phyloP scores from a whole-genome alignment of 106 monocot species.

The Posidonia australis region DNA sequence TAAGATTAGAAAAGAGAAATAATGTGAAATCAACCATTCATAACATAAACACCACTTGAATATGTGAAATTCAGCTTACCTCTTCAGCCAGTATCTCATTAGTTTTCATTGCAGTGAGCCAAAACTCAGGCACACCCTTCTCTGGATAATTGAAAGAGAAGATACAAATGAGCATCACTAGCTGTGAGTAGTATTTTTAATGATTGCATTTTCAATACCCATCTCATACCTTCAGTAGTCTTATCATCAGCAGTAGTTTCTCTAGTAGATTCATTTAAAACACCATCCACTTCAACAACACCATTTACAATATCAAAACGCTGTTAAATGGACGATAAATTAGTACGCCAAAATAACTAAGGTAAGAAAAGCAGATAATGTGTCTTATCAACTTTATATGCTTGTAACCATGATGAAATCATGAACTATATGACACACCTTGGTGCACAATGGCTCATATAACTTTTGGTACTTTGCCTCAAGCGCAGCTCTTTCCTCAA shows the following conservation, averaged over 20 bases:
- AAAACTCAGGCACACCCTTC: slow-evolving; percentile 23
- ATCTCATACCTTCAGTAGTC: slow-evolving; percentile 5
- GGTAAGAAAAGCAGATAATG: not conserved
- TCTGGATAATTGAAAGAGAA: slow-evolving; percentile 3
- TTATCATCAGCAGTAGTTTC: slow-evolving; percentile 7
- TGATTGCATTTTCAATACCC: not conserved
- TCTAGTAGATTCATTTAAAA: not conserved
- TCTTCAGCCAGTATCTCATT: slow-evolving; percentile 21
- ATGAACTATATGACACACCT: slow-evolving; percentile 4
- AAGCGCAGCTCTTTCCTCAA: slow-evolving; percentile 19
- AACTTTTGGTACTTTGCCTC: slow-evolving; percentile 21
- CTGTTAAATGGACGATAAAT: slow-evolving; percentile 2
- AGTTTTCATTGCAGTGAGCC: slow-evolving; percentile 25
- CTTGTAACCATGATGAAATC: not conserved
- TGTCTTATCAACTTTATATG: not conserved
- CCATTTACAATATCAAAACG: slow-evolving; percentile 23
- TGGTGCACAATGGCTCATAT: slow-evolving; percentile 20
- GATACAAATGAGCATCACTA: not conserved
- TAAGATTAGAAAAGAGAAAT: not conserved
- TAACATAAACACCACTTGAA: not conserved
- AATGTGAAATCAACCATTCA: too few relatives aligned
- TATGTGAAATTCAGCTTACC: not conserved
- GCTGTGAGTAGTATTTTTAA: not conserved
- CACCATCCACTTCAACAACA: slow-evolving; percentile 23
- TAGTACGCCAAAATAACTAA: too few relatives aligned